A percentile compares a stretch with the other conserved stretches of the same genome.
These are phyloP conservation scores for Petunia secreta DNA, from an alignment of 257 asterid species.

Conservation along the genomic window DNA sequence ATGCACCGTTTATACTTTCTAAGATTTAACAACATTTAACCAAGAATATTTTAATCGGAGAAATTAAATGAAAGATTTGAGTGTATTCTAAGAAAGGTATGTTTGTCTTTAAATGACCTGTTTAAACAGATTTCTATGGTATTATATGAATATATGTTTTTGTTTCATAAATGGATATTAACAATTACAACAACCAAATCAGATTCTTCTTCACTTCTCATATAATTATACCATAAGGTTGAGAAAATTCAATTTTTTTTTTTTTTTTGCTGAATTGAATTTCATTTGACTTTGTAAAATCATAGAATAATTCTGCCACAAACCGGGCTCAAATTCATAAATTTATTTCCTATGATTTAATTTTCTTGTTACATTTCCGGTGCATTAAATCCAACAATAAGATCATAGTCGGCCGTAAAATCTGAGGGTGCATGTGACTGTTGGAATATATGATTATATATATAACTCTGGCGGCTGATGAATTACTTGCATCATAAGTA, in stretches of 20 bases:
- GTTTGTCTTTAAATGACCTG: too few species aligned
- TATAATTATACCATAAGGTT: too few species aligned
- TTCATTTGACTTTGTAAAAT: too few species aligned
- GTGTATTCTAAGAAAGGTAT: neutral
- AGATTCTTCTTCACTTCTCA: too few species aligned
- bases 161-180: too few species aligned
- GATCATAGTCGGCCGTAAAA: slow-evolving; percentile 13
- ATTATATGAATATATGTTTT: too few species aligned
- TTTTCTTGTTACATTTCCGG: neutral
- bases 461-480: neutral
- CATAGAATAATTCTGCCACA: neutral
- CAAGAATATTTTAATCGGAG: neutral
- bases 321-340: too few species aligned
- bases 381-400: neutral
- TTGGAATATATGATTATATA: neutral
- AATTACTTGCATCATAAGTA: neutral
- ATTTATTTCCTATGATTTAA: neutral
- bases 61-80: neutral
- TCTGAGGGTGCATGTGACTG: neutral
- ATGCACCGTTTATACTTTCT: neutral
- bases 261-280: too few species aligned
- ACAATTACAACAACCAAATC: too few species aligned
- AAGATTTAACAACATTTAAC: neutral
- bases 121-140: too few species aligned
- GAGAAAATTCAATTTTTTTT: too few species aligned